Conservation (phyloP, 495 filamentous ascomycete species). For the Hyphodiscus hymeniophilus region DNA sequence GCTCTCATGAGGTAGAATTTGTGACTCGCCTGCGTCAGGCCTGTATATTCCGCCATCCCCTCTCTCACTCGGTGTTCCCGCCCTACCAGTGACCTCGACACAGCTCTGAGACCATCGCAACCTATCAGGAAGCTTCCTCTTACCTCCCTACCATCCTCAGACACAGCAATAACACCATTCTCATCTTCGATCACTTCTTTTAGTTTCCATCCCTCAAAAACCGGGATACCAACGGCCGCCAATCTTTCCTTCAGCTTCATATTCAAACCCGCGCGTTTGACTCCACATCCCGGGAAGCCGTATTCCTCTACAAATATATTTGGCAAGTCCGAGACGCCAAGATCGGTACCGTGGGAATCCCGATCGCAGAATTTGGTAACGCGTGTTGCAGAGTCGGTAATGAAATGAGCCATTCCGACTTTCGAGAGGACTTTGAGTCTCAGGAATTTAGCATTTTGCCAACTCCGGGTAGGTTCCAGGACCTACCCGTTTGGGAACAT, state of each 20-base stretch:
- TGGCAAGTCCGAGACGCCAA: no score
- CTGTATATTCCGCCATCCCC: no score
- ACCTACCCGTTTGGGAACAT: constrained; percentile 22
- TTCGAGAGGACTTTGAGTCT: neutral
- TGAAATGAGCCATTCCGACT: no score
- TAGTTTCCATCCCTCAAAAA: constrained; percentile 17
- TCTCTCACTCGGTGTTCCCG: neutral
- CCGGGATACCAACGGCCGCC: constrained; percentile 1
- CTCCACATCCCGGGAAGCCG: no score
- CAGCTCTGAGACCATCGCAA: constrained; percentile 22
- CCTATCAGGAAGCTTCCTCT: constrained; percentile 21
- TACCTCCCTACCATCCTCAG: constrained; percentile 4
- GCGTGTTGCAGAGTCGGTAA: no score
- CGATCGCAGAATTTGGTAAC: no score
- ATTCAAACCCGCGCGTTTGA: no score
- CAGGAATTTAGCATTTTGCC: neutral
- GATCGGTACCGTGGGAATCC: no score
- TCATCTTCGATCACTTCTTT: constrained; percentile 8
- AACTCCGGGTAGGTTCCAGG: no score
- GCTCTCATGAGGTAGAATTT: no score
- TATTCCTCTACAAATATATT: no score
- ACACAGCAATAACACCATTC: constrained; percentile 11
- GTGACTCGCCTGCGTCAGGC: no score
- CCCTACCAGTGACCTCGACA: constrained; percentile 8
- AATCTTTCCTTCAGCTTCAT: neutral